Evolutionary conservation across 208 protist species (phyloP).

Genomic region (Tritrichomonas musculus): DNA sequence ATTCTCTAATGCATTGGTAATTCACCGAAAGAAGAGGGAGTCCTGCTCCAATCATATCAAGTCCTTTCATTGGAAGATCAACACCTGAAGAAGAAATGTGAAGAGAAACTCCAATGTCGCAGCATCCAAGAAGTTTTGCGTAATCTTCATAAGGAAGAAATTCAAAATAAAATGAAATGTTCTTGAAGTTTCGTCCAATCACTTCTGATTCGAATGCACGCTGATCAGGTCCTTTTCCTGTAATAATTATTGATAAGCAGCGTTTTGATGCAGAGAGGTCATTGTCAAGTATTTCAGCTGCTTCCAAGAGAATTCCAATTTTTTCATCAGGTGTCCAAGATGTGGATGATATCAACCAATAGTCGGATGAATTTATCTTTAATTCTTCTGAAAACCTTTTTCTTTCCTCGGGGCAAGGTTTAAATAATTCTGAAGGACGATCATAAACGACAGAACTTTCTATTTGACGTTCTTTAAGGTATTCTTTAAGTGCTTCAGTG

Average conservation of each 20-base stretch:
- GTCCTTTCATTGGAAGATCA: constrained; percentile 32
- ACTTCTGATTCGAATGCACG: neutral
- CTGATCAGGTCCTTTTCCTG: neutral
- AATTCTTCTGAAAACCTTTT: neutral
- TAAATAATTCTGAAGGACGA: constrained; percentile 9
- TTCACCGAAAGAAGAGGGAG: neutral
- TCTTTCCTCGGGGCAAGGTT: neutral
- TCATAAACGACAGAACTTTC: constrained; percentile 24
- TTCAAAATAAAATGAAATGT: neutral
- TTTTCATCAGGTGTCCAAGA: constrained; percentile 37
- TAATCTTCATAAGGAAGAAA: constrained; percentile 23
- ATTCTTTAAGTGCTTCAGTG: constrained; percentile 3
- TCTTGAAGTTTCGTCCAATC: neutral
- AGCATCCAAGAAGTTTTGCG: neutral
- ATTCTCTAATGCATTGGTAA: neutral
- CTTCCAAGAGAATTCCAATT: neutral
- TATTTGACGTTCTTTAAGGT: neutral
- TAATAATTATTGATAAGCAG: neutral
- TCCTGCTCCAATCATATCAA: constrained; percentile 33
- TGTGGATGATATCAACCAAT: constrained; percentile 32
- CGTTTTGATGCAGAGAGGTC: neutral
- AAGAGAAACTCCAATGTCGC: constrained; percentile 29
- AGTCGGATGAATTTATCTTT: neutral
- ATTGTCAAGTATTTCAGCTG: neutral
- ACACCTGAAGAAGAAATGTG: constrained; percentile 20